Evolutionary conservation across 2,329 filamentous ascomycete genomes (phyloP).

Genomic region (Pyricularia sp.): DNA sequence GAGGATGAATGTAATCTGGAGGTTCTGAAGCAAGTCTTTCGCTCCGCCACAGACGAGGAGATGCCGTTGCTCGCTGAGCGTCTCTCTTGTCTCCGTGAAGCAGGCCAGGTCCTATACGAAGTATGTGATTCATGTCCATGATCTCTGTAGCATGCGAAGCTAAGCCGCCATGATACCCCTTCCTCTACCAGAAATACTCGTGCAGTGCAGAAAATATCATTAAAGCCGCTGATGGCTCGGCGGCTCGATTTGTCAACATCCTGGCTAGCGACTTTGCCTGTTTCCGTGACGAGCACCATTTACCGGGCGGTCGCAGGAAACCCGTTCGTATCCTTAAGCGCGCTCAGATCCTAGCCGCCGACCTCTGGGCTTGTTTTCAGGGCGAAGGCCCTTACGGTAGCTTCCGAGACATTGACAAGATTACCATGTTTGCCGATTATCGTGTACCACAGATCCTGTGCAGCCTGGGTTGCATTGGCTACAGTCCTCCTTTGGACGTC

Average conservation of each 20-base stretch:
- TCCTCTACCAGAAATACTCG: slow-evolving; percentile 56
- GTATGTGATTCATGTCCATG: slow-evolving; percentile 32
- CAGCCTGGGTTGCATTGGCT: slow-evolving; percentile 71
- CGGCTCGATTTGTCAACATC: slow-evolving; percentile 76
- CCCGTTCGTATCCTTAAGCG: slow-evolving; percentile 81
- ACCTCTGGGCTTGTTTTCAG: slow-evolving; percentile 93
- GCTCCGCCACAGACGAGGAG: slow-evolving; percentile 75
- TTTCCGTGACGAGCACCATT: slow-evolving; percentile 73
- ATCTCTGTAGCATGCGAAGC: background rate
- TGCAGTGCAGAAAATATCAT: slow-evolving; percentile 69
- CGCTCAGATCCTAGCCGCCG: slow-evolving; percentile 91
- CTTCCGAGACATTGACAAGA: slow-evolving; percentile 85
- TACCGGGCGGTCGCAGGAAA: slow-evolving; percentile 57
- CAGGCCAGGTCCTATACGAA: slow-evolving; percentile 69
- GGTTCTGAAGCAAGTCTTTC: slow-evolving; percentile 67
- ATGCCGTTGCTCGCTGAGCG: slow-evolving; percentile 79
- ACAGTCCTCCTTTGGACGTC: slow-evolving; percentile 69
- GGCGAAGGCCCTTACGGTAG: slow-evolving; percentile 61
- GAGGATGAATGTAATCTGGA: slow-evolving; percentile 69
- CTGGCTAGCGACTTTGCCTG: slow-evolving; percentile 74
- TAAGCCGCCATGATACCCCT: background rate
- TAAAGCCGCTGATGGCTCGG: slow-evolving; percentile 64
- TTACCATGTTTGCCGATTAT: slow-evolving; percentile 99
- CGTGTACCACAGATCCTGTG: slow-evolving; percentile 90
- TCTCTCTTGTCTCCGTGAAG: slow-evolving; percentile 71